phyloP scores from a whole-genome alignment of 371 early-diverging fungal genomes.

The Mucor sp. region DNA sequence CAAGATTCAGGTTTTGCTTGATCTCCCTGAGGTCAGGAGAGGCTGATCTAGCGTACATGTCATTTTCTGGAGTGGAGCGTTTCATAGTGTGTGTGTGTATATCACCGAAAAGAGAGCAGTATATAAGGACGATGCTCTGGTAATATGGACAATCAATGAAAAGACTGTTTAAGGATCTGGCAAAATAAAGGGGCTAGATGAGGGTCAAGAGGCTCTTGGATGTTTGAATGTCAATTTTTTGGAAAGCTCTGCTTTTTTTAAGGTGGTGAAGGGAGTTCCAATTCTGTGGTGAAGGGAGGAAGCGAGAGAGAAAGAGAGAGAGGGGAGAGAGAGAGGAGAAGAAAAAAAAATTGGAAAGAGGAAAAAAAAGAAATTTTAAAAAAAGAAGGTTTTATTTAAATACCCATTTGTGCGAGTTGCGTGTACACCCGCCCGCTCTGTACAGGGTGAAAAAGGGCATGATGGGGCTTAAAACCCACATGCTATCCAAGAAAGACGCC shows the following conservation, averaged over 20 bases:
- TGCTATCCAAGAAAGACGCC: background rate
- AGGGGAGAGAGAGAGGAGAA: background rate
- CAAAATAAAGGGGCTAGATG: background rate
- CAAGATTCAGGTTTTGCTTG: background rate
- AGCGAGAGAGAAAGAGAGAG: background rate
- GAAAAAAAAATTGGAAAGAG: background rate
- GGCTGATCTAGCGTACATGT: conserved; percentile 2
- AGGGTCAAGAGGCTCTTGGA: background rate
- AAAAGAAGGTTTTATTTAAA: conserved; percentile 1
- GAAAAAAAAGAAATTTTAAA: background rate
- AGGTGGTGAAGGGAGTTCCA: background rate
- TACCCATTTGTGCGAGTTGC: background rate
- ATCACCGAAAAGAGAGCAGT: background rate
- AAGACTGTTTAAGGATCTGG: background rate
- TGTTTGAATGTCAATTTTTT: conserved; percentile 1
- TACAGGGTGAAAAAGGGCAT: background rate
- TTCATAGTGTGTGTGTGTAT: background rate
- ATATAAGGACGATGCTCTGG: background rate
- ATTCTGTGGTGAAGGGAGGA: background rate
- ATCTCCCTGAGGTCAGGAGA: conserved; percentile 1
- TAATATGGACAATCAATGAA: background rate
- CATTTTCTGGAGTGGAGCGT: background rate
- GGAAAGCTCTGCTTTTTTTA: background rate
- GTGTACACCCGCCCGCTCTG: background rate
- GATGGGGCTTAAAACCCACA: conserved; percentile 2